Base-by-base conservation (phyloP, 2,329 filamentous ascomycete genomes). In the Phoma sp. region DNA sequence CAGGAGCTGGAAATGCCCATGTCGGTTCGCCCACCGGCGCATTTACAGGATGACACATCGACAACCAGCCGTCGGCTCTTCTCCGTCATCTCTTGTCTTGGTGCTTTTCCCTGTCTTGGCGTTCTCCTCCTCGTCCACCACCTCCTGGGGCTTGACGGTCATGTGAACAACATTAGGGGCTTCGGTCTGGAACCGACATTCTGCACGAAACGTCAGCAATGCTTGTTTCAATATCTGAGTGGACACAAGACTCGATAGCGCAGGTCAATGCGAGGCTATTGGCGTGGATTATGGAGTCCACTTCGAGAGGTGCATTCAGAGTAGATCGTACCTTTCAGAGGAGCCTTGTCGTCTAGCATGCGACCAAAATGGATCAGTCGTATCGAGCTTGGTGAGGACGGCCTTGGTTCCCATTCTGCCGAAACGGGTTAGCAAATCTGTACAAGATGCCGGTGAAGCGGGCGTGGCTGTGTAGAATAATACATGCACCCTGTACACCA, bases 321-420 rank as follows among this genome's bases (percentile, higher is more conserved):
- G 27, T 29, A 29, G 9, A 27, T 27, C 68, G 59, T 83, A 96
- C 93, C 92, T 79, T 87, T 92, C 58, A 98, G 76, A 61, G 85
- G 86, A 53, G 89, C 86, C 77, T 96, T 96, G 69, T 97, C 93
- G 65, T 96, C 92, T 62, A 97, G 78, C 73, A 97, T 80, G 71
- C 93, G 91, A 46, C 93, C 93, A 75, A 96, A 95, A 59, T 91
- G 90, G 68, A 98, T 97, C 66, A 98, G 78, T 45, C 93, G 83
- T 79, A 98, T 98, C 58, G 89, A 90, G 68, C 88, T 93, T 9
- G 93, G 93, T 69, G 90, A 95, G 24, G 89, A 86, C 1, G 93
- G 93, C 69, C 90, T 88, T 13, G 87, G 79, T 68, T 96, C 93
- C 93, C 93, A 97, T 71, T 97, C 85, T 81, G 64, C 44, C 40